phyloP scores from a whole-genome alignment of 2,329 filamentous ascomycete species.

The Bipolaris zeicola region DNA sequence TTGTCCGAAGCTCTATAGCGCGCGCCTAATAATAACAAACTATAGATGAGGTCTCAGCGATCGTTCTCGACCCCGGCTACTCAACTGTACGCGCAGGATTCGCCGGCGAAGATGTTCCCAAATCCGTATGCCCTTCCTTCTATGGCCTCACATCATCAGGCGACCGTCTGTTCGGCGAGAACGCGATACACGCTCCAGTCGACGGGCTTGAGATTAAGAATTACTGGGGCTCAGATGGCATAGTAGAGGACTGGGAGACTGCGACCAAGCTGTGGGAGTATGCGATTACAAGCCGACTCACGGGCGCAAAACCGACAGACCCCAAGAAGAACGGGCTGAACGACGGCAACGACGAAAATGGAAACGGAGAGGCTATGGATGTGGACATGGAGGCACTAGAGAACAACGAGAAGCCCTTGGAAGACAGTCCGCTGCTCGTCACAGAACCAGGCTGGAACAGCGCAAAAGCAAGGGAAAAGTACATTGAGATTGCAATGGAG shows the following conservation, averaged over 20 bases:
- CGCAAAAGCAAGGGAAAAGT: constrained; percentile 85
- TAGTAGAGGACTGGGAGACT: constrained; percentile 96
- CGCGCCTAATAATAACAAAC: constrained; percentile 17
- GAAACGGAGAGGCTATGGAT: constrained; percentile 61
- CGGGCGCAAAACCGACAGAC: constrained; percentile 72
- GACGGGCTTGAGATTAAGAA: constrained; percentile 83
- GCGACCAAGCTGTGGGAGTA: constrained; percentile 91
- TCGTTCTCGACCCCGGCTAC: constrained; percentile 95
- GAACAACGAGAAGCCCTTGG: constrained; percentile 72
- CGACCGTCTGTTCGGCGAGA: constrained; percentile 80
- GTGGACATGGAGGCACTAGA: constrained; percentile 63
- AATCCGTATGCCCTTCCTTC: constrained; percentile 87
- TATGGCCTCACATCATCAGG: constrained; percentile 68
- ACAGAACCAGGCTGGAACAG: constrained; percentile 95
- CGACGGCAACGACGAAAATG: constrained; percentile 72
- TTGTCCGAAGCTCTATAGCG: constrained; percentile 8
- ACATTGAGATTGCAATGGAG: constrained; percentile 96
- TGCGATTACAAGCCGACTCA: constrained; percentile 85
- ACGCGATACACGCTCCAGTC: constrained; percentile 79
- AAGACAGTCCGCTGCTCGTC: constrained; percentile 89
- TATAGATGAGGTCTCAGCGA: constrained; percentile 92
- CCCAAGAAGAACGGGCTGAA: constrained; percentile 80
- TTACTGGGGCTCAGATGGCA: constrained; percentile 85
- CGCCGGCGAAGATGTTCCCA: constrained; percentile 95
- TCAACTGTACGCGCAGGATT: constrained; percentile 91